Evolutionary conservation across 2,329 filamentous ascomycete species (phyloP), one percentile per base, ranked within the genome.

Genomic region (Capronia coronata): DNA sequence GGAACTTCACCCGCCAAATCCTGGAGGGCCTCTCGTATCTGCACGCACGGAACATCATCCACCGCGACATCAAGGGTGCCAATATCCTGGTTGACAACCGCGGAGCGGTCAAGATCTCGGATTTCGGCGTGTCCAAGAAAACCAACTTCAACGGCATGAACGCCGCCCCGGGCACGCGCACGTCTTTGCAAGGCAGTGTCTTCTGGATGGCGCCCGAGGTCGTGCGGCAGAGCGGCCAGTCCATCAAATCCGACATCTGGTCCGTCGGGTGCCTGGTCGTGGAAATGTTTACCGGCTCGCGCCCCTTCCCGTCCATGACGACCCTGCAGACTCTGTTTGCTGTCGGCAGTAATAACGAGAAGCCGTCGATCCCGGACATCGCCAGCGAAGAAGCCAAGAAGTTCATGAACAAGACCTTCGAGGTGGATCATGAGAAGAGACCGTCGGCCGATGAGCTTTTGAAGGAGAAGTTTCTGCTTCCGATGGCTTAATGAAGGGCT

Each of bases 201-300:
- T 98, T 96, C 72, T 98, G 93, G 93, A 98, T 98, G 93, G 93
- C 93, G 0, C 93, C 93, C 7, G 93, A 98, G 72, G 93, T 98
- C 16, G 93, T 98, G 55, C 93, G 93, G 63, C 93, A 97, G 70
- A 97, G 91, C 2, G 90, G 89, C 4, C 96, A 98, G 71, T 97
- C 91, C 3, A 88, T 91, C 71, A 97, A 97, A 72, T 93, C 93
- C 11, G 93, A 98, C 64, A 98, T 98, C 61, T 98, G 93, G 93
- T 95, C 88, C 39, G 79, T 98, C 19, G 93, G 93, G 27, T 98
- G 93, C 67, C 75, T 98, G 44, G 88, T 98, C 11, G 91, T 98
- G 19, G 93, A 98, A 73, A 98, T 98, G 93, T 95, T 97, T 77
- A 97, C 93, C 10, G 93, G 93, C 48, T 86, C 82, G 38, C 93